phyloP scores from a whole-genome alignment of 2,329 filamentous ascomycete species.

The Basipetospora chlamydospora region DNA sequence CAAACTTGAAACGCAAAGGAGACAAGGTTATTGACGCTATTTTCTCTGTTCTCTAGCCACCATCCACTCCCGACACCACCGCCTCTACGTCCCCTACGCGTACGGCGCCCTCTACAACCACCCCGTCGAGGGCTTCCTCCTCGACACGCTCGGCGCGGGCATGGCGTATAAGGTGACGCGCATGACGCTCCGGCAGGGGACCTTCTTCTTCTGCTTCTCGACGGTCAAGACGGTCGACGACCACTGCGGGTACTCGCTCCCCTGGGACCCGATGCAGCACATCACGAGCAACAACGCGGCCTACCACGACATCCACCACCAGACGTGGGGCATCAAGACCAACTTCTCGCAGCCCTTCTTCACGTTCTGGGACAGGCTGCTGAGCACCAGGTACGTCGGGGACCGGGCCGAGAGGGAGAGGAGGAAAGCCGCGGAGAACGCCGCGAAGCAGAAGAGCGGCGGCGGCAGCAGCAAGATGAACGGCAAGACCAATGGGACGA shows the following conservation, averaged over 20 bases:
- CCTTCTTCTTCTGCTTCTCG: constrained; percentile 77
- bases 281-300: constrained; percentile 89
- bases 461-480: constrained; percentile 11
- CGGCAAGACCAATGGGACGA: constrained; percentile 11
- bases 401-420: constrained; percentile 27
- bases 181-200: constrained; percentile 75
- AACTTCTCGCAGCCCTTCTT: constrained; percentile 89
- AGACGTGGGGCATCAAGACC: constrained; percentile 97
- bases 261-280: constrained; percentile 85
- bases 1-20: no score
- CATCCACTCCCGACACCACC: constrained; percentile 91
- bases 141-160: constrained; percentile 80
- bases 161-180: constrained; percentile 67
- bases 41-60: constrained; percentile 36
- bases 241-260: constrained; percentile 91
- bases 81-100: constrained; percentile 92
- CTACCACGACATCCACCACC: constrained; percentile 97
- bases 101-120: constrained; percentile 97
- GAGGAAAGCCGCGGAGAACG: background rate
- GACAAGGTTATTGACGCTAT: no score
- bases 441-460: constrained; percentile 20
- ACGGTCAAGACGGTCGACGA: constrained; percentile 96
- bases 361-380: constrained; percentile 79
- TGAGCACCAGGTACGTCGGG: constrained; percentile 74
- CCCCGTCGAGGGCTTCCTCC: constrained; percentile 80